These are phyloP conservation scores for Samsoniella hepiali DNA, from an alignment of 2,329 filamentous ascomycete genomes.

Conservation along the genomic window DNA sequence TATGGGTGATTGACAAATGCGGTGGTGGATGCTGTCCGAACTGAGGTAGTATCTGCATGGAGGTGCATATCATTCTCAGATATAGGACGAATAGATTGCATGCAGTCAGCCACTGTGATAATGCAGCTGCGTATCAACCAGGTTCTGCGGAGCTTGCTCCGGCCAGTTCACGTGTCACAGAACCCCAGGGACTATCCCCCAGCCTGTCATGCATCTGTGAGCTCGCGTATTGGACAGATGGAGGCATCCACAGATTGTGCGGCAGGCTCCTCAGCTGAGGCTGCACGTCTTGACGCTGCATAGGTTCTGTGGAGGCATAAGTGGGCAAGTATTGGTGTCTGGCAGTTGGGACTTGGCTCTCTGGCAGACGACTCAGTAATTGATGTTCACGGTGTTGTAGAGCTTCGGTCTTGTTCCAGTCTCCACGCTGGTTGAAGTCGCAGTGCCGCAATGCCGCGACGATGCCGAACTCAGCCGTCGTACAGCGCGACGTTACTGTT, in stretches of 20 bases:
- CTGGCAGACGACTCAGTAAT: no score
- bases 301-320: neutral
- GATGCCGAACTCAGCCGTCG: neutral
- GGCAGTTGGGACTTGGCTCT: no score
- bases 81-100: neutral
- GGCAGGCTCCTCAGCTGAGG: neutral
- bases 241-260: neutral
- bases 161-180: no score
- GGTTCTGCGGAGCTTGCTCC: no score
- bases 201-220: no score
- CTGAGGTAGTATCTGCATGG: no score
- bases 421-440: neutral
- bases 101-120: neutral
- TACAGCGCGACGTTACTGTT: neutral
- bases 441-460: neutral
- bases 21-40: no score
- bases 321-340: neutral
- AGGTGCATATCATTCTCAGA: neutral
- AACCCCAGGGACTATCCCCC: no score
- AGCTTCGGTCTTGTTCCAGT: neutral
- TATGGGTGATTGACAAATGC: neutral
- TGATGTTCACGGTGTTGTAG: no score
- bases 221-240: neutral
- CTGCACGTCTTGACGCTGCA: neutral
- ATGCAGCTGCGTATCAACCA: neutral